Percentiles rank a stretch among this genome's conserved stretches.
Evolutionary conservation across 345 rosid genomes (phyloP).

Genomic region (Moringa oleifera): DNA sequence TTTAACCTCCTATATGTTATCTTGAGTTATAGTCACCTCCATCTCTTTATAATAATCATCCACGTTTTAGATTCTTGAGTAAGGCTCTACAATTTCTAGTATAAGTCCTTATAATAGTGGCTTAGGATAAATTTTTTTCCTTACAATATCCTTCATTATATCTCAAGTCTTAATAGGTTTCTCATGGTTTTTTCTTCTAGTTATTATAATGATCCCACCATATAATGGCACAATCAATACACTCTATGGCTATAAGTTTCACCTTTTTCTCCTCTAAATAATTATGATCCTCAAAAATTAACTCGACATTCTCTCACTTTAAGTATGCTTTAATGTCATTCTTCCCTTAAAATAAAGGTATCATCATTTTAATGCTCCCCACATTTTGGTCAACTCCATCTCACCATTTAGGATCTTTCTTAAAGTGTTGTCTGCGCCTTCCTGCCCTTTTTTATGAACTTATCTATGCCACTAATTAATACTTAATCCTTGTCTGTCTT

Average conservation of each 20-base stretch:
- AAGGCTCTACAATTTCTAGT: background rate
- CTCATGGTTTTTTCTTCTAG: background rate
- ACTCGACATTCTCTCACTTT: background rate
- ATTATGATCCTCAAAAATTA: background rate
- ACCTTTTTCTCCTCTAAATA: background rate
- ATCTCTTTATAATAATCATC: slow-evolving; percentile 4
- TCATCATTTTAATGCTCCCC: slow-evolving; percentile 9
- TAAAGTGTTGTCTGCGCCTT: no score
- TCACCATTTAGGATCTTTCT: no score
- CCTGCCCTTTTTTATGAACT: no score
- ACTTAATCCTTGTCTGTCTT: no score
- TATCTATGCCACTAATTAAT: no score
- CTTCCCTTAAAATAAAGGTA: background rate
- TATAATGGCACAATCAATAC: slow-evolving; percentile 1
- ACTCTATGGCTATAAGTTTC: background rate
- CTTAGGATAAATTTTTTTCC: background rate
- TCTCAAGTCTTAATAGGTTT: background rate
- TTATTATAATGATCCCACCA: slow-evolving; percentile 3
- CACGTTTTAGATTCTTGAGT: background rate
- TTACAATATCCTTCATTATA: background rate
- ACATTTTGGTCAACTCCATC: background rate
- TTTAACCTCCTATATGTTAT: background rate
- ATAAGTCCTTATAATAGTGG: background rate
- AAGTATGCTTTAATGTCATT: slow-evolving; percentile 2
- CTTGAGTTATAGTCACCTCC: background rate